Percentiles rank a stretch among this genome's conserved stretches.
These are phyloP conservation scores for Chalciporus sp. DNA, from an alignment of 1,284 basidiomycete species.

Conservation along the genomic window DNA sequence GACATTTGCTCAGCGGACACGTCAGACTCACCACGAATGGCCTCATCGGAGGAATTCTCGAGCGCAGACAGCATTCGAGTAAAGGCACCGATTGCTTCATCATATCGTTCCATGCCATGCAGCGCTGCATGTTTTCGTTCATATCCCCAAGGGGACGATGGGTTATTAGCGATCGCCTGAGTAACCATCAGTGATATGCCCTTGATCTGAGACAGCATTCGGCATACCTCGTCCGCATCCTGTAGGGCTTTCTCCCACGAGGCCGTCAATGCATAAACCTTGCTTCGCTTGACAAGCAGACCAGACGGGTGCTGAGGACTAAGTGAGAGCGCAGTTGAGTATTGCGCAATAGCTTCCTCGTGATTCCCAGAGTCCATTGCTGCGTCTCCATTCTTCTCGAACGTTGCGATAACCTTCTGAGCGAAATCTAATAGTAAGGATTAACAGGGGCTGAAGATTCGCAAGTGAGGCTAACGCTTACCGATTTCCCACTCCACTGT, in stretches of 20 bases:
- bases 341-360: background rate
- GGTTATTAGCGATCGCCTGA: constrained; percentile 4
- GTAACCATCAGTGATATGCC: background rate
- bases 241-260: too few relatives aligned
- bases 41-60: background rate
- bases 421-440: background rate
- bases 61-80: background rate
- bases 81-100: constrained; percentile 6
- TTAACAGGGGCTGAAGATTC: background rate
- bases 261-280: too few relatives aligned
- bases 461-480: too few relatives aligned
- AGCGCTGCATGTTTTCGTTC: background rate
- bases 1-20: too few relatives aligned
- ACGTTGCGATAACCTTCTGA: background rate
- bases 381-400: background rate
- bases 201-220: background rate
- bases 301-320: background rate
- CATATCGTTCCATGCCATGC: constrained; percentile 1
- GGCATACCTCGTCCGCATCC: too few relatives aligned
- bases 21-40: background rate
- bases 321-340: constrained; percentile 7
- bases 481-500: background rate
- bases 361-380: background rate
- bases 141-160: background rate
- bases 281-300: constrained; percentile 13